Evolutionary conservation across 1,284 basidiomycete species (phyloP).

Genomic region (Neotropicomus parvogracilis): DNA sequence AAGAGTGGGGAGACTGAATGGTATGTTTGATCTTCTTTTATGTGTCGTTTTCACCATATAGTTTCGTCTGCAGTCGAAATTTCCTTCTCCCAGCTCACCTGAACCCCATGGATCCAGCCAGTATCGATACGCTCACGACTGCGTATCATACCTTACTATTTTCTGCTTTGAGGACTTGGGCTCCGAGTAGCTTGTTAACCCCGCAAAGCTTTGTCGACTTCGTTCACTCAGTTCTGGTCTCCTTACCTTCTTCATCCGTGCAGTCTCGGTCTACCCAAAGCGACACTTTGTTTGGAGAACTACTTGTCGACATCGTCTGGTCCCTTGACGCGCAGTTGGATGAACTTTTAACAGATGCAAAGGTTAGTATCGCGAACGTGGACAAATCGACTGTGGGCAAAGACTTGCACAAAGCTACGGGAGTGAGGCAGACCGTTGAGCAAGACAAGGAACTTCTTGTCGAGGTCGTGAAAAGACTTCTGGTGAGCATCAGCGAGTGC

Average conservation of each 20-base stretch:
- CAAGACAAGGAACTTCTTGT: constrained; percentile 61
- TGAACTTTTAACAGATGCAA: constrained; percentile 59
- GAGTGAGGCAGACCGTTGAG: constrained; percentile 51
- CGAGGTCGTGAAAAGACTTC: constrained; percentile 53
- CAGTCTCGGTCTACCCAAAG: constrained; percentile 37
- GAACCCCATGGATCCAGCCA: constrained; percentile 50
- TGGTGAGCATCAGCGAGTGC: constrained; percentile 47
- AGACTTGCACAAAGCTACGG: constrained; percentile 33
- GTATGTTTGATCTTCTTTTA: constrained; percentile 36
- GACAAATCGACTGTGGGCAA: constrained; percentile 17
- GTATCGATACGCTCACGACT: constrained; percentile 54
- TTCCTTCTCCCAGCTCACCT: constrained; percentile 55
- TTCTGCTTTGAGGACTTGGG: constrained; percentile 56
- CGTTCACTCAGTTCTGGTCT: constrained; percentile 55
- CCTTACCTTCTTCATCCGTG: constrained; percentile 60
- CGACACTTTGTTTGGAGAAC: constrained; percentile 53
- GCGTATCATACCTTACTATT: constrained; percentile 63
- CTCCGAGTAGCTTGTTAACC: constrained; percentile 43
- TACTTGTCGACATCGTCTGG: constrained; percentile 77
- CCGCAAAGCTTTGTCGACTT: constrained; percentile 54
- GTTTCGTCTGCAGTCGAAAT: constrained; percentile 45
- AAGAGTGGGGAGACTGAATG: constrained; percentile 60
- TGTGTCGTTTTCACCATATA: constrained; percentile 14
- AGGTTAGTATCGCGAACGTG: constrained; percentile 17
- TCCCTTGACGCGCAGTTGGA: constrained; percentile 72